Percentiles rank a stretch among this genome's conserved stretches.
These are phyloP conservation scores for Vitis rotundifolia DNA, from an alignment of 164 flowering plant genomes.

Conservation along the genomic window DNA sequence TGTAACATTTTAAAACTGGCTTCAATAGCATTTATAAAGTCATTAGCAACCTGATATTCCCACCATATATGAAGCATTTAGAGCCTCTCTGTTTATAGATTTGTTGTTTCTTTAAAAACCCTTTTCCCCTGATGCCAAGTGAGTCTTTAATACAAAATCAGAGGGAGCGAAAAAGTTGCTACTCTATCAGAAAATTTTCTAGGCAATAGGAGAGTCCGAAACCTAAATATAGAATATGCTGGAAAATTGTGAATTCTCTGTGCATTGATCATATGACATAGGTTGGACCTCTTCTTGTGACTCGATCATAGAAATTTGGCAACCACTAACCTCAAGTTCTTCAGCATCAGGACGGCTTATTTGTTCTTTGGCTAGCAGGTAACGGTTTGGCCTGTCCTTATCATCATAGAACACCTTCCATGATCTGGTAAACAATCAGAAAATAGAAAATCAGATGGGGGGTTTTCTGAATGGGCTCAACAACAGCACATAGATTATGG, in stretches of 20 bases:
- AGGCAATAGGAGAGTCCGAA: too few relatives aligned
- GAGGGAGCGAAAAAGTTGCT: too few relatives aligned
- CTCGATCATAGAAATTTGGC: background rate
- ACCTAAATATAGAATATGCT: too few relatives aligned
- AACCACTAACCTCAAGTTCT: conserved; percentile 75
- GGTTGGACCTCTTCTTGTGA: background rate
- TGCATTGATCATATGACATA: background rate
- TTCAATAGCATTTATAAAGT: too few relatives aligned
- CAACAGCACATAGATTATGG: background rate
- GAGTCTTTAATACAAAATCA: too few relatives aligned
- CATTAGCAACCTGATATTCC: background rate
- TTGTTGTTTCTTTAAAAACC: too few relatives aligned
- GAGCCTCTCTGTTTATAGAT: background rate
- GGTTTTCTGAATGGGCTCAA: background rate
- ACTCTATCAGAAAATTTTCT: too few relatives aligned
- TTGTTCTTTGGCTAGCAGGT: conserved; percentile 83
- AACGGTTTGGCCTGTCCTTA: conserved; percentile 79
- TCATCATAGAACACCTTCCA: conserved; percentile 99
- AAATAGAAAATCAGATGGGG: conserved; percentile 9
- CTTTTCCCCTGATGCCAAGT: too few relatives aligned
- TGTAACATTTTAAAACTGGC: too few relatives aligned
- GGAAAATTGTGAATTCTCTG: too few relatives aligned
- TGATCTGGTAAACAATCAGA: conserved; percentile 33
- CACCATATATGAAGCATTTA: background rate
- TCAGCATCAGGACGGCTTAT: conserved; percentile 84